Base-by-base conservation (phyloP, 1,284 basidiomycete genomes). In the Trametes sp. region DNA sequence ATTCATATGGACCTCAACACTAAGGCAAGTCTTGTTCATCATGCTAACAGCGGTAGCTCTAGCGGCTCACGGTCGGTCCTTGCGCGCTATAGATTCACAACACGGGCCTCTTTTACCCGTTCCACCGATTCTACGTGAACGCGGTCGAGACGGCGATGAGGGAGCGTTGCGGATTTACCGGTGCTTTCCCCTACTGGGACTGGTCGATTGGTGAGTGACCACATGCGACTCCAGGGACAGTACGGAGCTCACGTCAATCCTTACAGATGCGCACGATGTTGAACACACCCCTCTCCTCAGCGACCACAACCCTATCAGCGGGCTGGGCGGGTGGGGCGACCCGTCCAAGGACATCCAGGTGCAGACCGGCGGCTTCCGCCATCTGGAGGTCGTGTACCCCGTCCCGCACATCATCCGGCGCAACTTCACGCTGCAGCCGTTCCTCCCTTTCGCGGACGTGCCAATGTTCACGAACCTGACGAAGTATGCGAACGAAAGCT, bases 251-350 rank as follows among this genome's bases (percentile, higher is more conserved):
- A 41, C n/a, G 24, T 8, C 6, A 6, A 9, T 26, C 26, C 35
- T 11, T n/a, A 26, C 56, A 78, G 77, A 80, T 60, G 70, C 77
- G 0, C 49, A 68, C 23, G 70, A 78, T 60, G 72, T 80, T 44
- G 59, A 68, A 35, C 62, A 70, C 46, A 74, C 76, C 8, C 56
- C 70, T 0, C 69, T 79, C 38, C 77, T 76, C 64, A 63, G 66
- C 23, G 74, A 78, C 50, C 55, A 67, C 4, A 63, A 75, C 49
- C 69, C 73, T 19, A 16, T 53, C 52, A 76, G 72, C 61, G 77
- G 77, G 14, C 65, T 79, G 1, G 77, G 78, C 26, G 77, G 78
- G n/a, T 78, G 77, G 77, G 78, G 78, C 16, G 72, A 75, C 59
- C 73, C 73, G 3, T 51, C 65, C 2, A 71, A 74, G 49, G 76